Percentiles rank a stretch among this genome's conserved stretches.
Conservation (phyloP, 202 grass and related monocot species). For the Digitaria exilis region DNA sequence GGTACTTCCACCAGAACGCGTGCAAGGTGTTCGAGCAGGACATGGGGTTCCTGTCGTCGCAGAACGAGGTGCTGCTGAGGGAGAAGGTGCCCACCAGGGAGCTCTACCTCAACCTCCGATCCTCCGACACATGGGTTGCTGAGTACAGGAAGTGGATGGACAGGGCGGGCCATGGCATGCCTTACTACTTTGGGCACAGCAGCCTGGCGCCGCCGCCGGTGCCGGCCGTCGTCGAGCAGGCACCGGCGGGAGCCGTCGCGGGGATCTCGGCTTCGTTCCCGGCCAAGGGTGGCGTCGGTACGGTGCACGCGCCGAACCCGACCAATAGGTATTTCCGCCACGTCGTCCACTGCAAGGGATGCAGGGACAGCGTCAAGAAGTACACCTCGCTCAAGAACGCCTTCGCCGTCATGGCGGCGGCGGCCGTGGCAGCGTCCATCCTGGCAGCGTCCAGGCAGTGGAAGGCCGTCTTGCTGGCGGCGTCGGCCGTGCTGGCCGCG, state of each 20-base stretch:
- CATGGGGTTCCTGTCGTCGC: slow-evolving; percentile 96
- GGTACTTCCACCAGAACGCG: slow-evolving; percentile 91
- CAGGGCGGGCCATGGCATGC: slow-evolving; percentile 82
- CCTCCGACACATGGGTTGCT: slow-evolving; percentile 80
- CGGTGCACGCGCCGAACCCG: slow-evolving; percentile 72
- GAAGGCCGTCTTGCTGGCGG: slow-evolving; percentile 55
- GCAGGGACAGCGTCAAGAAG: slow-evolving; percentile 52
- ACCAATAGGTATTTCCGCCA: slow-evolving; percentile 86
- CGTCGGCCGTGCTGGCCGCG: slow-evolving; percentile 52
- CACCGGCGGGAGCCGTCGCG: slow-evolving; percentile 63
- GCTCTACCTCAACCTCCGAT: slow-evolving; percentile 87
- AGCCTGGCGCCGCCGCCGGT: slow-evolving; percentile 52
- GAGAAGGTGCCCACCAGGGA: slow-evolving; percentile 81
- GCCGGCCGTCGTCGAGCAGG: slow-evolving; percentile 82
- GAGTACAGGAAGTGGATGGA: slow-evolving; percentile 99
- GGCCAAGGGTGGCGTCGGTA: slow-evolving; percentile 77
- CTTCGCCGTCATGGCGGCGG: slow-evolving; percentile 42
- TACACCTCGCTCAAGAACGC: slow-evolving; percentile 58
- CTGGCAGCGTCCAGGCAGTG: slow-evolving; percentile 47
- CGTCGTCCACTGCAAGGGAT: slow-evolving; percentile 93
- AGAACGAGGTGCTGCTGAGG: slow-evolving; percentile 89
- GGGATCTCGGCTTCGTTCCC: slow-evolving; percentile 76
- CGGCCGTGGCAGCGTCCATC: slow-evolving; percentile 52
- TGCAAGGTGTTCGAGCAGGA: slow-evolving; percentile 98
- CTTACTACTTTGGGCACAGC: slow-evolving; percentile 92